Conservation (phyloP, 1,284 basidiomycete species). For the Hemileia vastatrix region DNA sequence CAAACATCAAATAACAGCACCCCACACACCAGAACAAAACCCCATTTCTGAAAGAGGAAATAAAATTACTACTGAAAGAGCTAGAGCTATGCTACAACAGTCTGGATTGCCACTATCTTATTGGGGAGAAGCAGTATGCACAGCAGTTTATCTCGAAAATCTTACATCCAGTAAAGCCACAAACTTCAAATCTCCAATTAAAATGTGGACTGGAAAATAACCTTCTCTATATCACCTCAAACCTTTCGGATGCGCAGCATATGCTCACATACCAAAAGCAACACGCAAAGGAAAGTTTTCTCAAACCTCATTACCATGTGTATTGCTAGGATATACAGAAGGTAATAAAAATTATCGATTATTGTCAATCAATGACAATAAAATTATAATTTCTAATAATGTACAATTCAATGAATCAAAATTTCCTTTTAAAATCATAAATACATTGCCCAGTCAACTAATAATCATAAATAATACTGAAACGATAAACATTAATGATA, state of each 20-base stretch:
- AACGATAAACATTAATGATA: too few species aligned
- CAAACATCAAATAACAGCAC: background rate
- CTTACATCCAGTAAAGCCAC: too few species aligned
- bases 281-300: background rate
- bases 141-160: background rate
- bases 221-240: too few species aligned
- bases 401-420: background rate
- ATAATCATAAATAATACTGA: too few species aligned
- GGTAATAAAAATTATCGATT: conserved; percentile 9
- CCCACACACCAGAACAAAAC: background rate
- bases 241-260: background rate
- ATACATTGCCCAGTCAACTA: too few species aligned
- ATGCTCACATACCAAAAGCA: background rate
- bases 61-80: background rate
- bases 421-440: too few species aligned
- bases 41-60: background rate
- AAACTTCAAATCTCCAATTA: too few species aligned
- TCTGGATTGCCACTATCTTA: background rate
- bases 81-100: background rate
- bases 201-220: too few species aligned
- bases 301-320: background rate
- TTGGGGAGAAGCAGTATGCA: background rate
- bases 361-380: background rate
- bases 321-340: conserved; percentile 1
- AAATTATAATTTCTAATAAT: background rate